These are phyloP conservation scores for Cryphonectria naterciae DNA, from an alignment of 2,329 filamentous ascomycete genomes.

Conservation along the genomic window DNA sequence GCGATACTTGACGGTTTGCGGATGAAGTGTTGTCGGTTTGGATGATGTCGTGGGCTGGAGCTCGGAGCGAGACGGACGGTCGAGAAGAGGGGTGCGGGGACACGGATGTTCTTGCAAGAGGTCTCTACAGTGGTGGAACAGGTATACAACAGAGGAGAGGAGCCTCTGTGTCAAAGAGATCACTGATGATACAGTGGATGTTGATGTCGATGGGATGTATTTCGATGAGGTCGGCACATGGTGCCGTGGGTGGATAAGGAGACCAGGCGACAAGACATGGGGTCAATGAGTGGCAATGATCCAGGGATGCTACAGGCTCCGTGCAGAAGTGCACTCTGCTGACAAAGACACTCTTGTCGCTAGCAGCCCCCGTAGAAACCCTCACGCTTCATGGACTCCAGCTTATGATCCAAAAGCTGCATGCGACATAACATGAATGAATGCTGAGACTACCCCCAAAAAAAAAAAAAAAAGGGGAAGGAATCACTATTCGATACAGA, in stretches of 20 bases:
- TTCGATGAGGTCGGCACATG: constrained; percentile 10
- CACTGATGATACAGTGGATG: neutral
- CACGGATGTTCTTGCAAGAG: neutral
- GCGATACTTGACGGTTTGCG: neutral
- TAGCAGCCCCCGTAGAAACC: neutral
- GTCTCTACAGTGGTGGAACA: neutral
- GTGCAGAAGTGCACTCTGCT: neutral
- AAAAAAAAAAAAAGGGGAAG: too few species aligned
- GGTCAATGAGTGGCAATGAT: constrained; percentile 12
- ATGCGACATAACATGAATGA: neutral
- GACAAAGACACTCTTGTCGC: constrained; percentile 9
- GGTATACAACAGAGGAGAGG: neutral
- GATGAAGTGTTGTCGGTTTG: neutral
- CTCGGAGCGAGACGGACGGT: neutral
- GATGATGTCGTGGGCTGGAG: constrained; percentile 1
- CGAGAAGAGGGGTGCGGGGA: neutral
- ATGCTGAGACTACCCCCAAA: neutral
- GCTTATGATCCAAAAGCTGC: neutral
- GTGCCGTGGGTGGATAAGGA: constrained; percentile 11
- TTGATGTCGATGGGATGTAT: neutral
- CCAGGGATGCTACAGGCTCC: neutral
- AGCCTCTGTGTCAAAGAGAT: neutral
- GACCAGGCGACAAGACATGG: neutral
- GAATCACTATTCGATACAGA: too few species aligned
- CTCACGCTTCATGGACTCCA: neutral